A percentile compares a stretch with the other conserved stretches of the same genome.
Conservation (phyloP, 176 grass and related monocot species). For the Cocos nucifera region DNA sequence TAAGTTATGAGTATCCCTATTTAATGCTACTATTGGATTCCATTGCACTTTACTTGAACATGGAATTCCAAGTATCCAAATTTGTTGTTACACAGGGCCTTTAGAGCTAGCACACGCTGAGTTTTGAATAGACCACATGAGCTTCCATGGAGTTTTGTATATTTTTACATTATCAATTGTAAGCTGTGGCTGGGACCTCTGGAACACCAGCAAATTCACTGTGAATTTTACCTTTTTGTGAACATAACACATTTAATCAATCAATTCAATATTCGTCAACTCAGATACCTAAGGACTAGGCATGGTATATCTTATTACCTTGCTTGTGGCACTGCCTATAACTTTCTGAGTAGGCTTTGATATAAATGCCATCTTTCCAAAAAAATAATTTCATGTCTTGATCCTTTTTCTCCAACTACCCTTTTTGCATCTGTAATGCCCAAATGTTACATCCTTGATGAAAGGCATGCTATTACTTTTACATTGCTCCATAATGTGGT, state of each 20-base stretch:
- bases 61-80: background rate
- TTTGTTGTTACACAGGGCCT: constrained; percentile 6
- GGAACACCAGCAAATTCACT: background rate
- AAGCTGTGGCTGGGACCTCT: constrained; percentile 44
- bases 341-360: constrained; percentile 40
- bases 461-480: constrained; percentile 90
- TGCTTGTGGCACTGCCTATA: constrained; percentile 18
- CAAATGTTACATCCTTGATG: constrained; percentile 70
- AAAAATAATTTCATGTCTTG: constrained; percentile 57
- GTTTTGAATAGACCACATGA: constrained; percentile 10
- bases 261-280: background rate
- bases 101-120: background rate
- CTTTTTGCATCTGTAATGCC: too few species aligned
- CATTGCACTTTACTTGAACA: constrained; percentile 10
- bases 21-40: constrained; percentile 5
- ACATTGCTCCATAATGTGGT: constrained; percentile 74
- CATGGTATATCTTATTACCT: constrained; percentile 24
- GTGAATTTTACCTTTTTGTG: background rate
- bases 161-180: constrained; percentile 56
- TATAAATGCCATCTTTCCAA: constrained; percentile 72
- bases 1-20: constrained; percentile 22
- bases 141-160: constrained; percentile 57
- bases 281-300: constrained; percentile 52
- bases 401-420: too few species aligned
- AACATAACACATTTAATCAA: background rate